These are phyloP conservation scores for Serpula lacrymans DNA, from an alignment of 768 basidiomycete genomes.

Conservation along the genomic window DNA sequence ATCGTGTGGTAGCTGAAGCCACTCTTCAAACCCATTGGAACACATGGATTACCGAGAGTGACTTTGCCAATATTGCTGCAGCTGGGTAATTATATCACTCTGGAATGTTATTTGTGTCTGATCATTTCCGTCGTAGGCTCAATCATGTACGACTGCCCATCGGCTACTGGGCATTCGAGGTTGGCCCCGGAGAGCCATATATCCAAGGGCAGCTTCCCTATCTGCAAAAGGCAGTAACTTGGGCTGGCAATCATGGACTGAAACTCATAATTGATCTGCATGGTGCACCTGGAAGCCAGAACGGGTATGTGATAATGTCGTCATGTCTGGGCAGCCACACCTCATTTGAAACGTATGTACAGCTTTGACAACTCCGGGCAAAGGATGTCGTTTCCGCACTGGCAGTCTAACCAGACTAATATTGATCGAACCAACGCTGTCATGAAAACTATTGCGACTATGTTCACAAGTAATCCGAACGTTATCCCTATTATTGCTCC, in stretches of 20 bases:
- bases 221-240: conserved; percentile 57
- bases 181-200: conserved; percentile 37
- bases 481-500: conserved; percentile 64
- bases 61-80: conserved; percentile 58
- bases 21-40: conserved; percentile 77
- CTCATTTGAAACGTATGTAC: conserved; percentile 22
- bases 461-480: conserved; percentile 51
- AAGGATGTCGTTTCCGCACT: conserved; percentile 49
- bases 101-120: no score
- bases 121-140: conserved; percentile 52
- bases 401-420: conserved; percentile 44
- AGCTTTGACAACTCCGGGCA: conserved; percentile 79
- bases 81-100: conserved; percentile 1
- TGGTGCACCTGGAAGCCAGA: conserved; percentile 60
- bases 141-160: conserved; percentile 67
- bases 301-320: conserved; percentile 8
- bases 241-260: conserved; percentile 59
- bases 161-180: conserved; percentile 44
- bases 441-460: conserved; percentile 53
- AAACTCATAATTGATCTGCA: conserved; percentile 77
- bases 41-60: conserved; percentile 59
- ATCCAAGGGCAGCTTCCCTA: no score
- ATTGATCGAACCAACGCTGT: conserved; percentile 48
- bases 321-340: no score
- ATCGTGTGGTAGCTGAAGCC: no score